These are phyloP conservation scores for Sideroxylon spinosum DNA, from an alignment of 179 eudicot species.

Conservation along the genomic window DNA sequence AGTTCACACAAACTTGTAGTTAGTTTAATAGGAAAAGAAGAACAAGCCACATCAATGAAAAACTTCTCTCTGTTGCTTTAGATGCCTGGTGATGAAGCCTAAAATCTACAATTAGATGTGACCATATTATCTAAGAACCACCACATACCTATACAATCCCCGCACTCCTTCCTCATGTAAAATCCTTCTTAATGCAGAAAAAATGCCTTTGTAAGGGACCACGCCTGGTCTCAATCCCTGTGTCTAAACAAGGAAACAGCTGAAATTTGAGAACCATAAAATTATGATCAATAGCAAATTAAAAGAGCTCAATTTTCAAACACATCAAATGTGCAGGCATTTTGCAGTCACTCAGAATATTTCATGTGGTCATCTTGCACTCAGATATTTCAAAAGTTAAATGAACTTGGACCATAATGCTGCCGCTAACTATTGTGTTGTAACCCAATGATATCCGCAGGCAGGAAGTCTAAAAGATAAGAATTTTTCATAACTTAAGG, in stretches of 20 bases:
- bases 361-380: no score
- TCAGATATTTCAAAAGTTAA: not conserved
- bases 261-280: not conserved
- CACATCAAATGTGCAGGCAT: not conserved
- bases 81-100: not conserved
- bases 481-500: no score
- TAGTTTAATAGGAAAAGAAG: not conserved
- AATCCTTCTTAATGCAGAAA: constrained; percentile 78
- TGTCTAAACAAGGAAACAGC: constrained; percentile 40
- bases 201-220: constrained; percentile 68
- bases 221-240: constrained; percentile 91
- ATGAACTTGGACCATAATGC: not conserved
- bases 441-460: not conserved
- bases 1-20: not conserved
- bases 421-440: not conserved
- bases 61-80: not conserved
- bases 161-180: constrained; percentile 70
- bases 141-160: constrained; percentile 76
- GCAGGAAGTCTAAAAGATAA: not conserved
- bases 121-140: not conserved
- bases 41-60: not conserved
- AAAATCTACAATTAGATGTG: not conserved
- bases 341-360: no score
- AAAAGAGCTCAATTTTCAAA: not conserved
- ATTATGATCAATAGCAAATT: not conserved